A percentile compares a stretch with the other conserved stretches of the same genome.
Evolutionary conservation across 2,329 filamentous ascomycete species (phyloP).

Genomic region (Ophiocordyceps camponoti-rufipedis): DNA sequence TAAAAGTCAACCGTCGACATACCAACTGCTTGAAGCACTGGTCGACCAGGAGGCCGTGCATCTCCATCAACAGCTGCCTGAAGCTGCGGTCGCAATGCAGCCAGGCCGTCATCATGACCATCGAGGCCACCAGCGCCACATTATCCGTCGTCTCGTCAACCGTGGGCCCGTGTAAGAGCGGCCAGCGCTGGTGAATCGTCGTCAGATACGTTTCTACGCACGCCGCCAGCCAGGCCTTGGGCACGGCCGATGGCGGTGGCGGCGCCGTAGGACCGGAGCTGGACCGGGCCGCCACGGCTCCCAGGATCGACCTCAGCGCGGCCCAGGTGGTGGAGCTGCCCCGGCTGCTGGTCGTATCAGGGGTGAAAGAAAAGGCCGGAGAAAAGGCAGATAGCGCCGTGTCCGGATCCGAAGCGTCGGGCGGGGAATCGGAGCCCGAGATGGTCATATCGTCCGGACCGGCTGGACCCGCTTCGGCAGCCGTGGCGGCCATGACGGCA

Average conservation of each 20-base stretch:
- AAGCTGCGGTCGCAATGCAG: slow-evolving; percentile 10
- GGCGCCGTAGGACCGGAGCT: not conserved
- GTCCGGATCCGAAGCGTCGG: not conserved
- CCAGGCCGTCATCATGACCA: slow-evolving; percentile 22
- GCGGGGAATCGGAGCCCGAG: not conserved
- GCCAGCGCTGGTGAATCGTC: slow-evolving; percentile 21
- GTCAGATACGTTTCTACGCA: slow-evolving; percentile 17
- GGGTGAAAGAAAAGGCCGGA: not conserved
- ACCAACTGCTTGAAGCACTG: slow-evolving; percentile 12
- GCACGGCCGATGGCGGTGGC: slow-evolving; percentile 2
- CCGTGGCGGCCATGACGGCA: not conserved
- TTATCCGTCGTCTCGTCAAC: slow-evolving; percentile 13
- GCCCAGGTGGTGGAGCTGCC: slow-evolving; percentile 1
- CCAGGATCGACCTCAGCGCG: slow-evolving; percentile 3
- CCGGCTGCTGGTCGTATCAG: not conserved
- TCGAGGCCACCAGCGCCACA: slow-evolving; percentile 9
- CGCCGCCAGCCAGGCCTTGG: slow-evolving; percentile 6
- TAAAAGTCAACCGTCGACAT: too few species aligned
- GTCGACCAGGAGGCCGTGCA: slow-evolving; percentile 14
- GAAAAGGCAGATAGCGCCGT: not conserved
- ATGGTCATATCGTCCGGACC: not conserved
- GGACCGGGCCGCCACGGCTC: not conserved
- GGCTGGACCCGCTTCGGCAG: not conserved
- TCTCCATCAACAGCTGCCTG: slow-evolving; percentile 9
- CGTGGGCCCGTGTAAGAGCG: slow-evolving; percentile 19